A percentile compares a stretch with the other conserved stretches of the same genome.
Conservation (phyloP, 1,284 basidiomycete species). For the Melampsora larici-populina region DNA sequence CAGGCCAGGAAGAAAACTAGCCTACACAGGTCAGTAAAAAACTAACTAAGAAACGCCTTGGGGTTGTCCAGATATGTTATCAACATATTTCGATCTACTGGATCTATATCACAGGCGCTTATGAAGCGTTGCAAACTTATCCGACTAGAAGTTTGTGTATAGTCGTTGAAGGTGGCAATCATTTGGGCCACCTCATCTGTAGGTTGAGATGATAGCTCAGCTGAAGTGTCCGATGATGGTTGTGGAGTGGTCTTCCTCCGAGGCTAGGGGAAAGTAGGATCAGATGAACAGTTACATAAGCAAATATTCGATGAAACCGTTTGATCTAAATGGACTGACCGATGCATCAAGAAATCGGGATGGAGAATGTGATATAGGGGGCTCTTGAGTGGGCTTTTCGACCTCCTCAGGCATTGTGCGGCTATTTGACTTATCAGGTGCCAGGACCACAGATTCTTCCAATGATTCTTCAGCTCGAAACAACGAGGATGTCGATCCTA, state of each 20-base stretch:
- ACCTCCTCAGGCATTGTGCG: too few relatives aligned
- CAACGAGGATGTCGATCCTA: too few relatives aligned
- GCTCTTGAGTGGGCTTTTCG: too few relatives aligned
- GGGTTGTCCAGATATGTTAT: not conserved
- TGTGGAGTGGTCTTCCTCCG: not conserved
- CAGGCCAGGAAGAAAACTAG: too few relatives aligned
- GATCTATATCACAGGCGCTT: constrained; percentile 3
- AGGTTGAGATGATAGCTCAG: not conserved
- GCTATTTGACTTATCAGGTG: too few relatives aligned
- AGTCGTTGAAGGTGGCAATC: not conserved
- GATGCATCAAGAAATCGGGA: not conserved
- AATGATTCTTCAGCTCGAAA: too few relatives aligned
- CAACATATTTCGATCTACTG: constrained; percentile 2
- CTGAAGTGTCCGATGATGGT: not conserved
- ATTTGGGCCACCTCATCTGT: not conserved
- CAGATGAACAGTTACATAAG: not conserved
- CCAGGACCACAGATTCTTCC: too few relatives aligned
- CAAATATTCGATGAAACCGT: not conserved
- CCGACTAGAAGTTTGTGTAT: not conserved
- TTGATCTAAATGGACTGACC: not conserved
- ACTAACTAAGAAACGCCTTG: constrained; percentile 1
- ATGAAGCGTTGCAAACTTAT: not conserved
- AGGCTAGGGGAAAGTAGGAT: not conserved
- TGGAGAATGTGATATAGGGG: not conserved
- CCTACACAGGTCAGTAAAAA: too few relatives aligned